phyloP scores from a whole-genome alignment of 164 flowering plant species.

The Vitis labrusca region DNA sequence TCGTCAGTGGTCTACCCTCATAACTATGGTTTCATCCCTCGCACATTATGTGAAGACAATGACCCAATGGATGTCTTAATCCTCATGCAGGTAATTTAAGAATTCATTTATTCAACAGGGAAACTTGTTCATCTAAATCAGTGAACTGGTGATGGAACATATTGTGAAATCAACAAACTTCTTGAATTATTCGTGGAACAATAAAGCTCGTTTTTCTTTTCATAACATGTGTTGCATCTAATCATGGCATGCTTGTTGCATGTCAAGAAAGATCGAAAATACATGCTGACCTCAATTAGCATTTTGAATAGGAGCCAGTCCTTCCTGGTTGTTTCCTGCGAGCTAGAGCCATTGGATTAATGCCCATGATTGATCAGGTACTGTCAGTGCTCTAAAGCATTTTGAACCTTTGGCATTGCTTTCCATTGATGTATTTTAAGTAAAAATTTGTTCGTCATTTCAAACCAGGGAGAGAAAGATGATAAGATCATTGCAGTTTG shows the following conservation, averaged over 20 bases:
- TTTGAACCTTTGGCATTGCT: not conserved
- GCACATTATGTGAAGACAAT: constrained; percentile 53
- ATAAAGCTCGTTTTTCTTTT: not conserved
- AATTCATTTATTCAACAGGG: no score
- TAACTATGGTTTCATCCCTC: constrained; percentile 57
- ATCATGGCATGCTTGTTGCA: constrained; percentile 5
- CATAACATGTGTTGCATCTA: not conserved
- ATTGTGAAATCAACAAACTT: not conserved
- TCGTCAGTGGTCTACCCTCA: constrained; percentile 64
- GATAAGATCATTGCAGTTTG: constrained; percentile 75
- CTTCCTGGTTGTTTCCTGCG: constrained; percentile 59
- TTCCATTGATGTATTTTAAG: not conserved
- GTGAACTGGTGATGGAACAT: not conserved
- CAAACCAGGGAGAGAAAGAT: constrained; percentile 64
- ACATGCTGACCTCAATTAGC: not conserved
- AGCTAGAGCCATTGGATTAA: constrained; percentile 54
- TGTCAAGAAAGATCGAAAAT: not conserved
- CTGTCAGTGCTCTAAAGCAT: not conserved
- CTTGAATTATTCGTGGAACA: not conserved
- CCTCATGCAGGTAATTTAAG: constrained; percentile 44
- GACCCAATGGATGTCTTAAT: constrained; percentile 53
- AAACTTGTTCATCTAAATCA: not conserved
- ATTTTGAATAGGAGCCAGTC: constrained; percentile 43
- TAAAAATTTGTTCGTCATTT: not conserved
- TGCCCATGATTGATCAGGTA: constrained; percentile 69